A percentile compares a stretch with the other conserved stretches of the same genome.
Conservation (phyloP, 2,329 filamentous ascomycete species). For the Verticillium alfalfae region DNA sequence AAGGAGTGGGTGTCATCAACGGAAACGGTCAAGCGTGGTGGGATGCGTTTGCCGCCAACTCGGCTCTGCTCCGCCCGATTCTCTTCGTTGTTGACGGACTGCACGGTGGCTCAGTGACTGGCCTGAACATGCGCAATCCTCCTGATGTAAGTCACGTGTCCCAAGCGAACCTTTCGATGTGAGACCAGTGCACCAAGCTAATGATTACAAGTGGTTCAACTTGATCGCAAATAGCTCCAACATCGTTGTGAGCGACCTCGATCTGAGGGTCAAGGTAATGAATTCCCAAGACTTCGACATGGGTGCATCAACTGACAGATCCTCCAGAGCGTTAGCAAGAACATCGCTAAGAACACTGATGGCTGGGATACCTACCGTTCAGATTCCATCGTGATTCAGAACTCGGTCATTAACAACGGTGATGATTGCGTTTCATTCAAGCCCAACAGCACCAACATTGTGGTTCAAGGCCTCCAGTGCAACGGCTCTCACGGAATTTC, state of each 20-base stretch:
- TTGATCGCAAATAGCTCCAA: slow-evolving; percentile 61
- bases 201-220: slow-evolving; percentile 32
- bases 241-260: slow-evolving; percentile 57
- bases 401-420: slow-evolving; percentile 58
- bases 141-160: slow-evolving; percentile 19
- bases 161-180: too few species aligned
- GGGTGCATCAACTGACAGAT: not conserved
- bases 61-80: slow-evolving; percentile 51
- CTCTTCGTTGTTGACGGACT: slow-evolving; percentile 51
- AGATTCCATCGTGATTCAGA: slow-evolving; percentile 58
- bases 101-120: slow-evolving; percentile 49
- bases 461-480: slow-evolving; percentile 62
- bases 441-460: slow-evolving; percentile 63
- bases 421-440: slow-evolving; percentile 73
- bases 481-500: slow-evolving; percentile 68
- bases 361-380: slow-evolving; percentile 60
- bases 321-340: not conserved
- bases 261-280: slow-evolving; percentile 29
- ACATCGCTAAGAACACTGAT: slow-evolving; percentile 52
- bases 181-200: too few species aligned
- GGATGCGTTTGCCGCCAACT: slow-evolving; percentile 49
- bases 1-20: slow-evolving; percentile 34
- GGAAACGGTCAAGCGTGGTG: slow-evolving; percentile 63
- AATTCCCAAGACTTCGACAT: not conserved
- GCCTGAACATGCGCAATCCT: slow-evolving; percentile 57